These are phyloP conservation scores for Neophaeococcomyces mojaviensis DNA, from an alignment of 2,329 filamentous ascomycete species.

Conservation along the genomic window DNA sequence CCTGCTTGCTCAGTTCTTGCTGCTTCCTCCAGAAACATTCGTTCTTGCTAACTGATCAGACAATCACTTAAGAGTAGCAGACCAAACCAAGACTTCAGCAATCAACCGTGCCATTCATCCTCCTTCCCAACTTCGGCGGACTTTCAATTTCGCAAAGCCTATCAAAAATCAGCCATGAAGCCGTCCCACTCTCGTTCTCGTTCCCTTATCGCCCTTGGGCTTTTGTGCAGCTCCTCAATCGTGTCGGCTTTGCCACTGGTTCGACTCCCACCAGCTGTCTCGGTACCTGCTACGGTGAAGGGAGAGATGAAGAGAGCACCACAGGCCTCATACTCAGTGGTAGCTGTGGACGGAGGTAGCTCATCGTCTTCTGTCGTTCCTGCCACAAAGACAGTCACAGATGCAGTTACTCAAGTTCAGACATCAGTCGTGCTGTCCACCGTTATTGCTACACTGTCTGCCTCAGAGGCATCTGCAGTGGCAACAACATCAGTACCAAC, in stretches of 20 bases:
- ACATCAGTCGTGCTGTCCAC: slow-evolving; percentile 26
- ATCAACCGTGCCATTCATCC: too few species aligned
- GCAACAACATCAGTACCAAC: slow-evolving; percentile 13
- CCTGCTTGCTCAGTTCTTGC: not conserved
- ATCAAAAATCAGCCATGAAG: slow-evolving; percentile 8
- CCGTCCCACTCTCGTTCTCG: not conserved
- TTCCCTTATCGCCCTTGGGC: slow-evolving; percentile 10
- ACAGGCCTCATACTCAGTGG: slow-evolving; percentile 26
- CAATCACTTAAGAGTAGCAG: not conserved
- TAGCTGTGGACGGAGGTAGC: slow-evolving; percentile 28
- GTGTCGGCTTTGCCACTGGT: not conserved
- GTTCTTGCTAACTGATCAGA: not conserved
- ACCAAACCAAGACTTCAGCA: too few species aligned
- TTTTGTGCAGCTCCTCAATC: slow-evolving; percentile 10
- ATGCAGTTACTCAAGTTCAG: slow-evolving; percentile 21
- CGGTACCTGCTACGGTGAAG: slow-evolving; percentile 9
- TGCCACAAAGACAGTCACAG: slow-evolving; percentile 21
- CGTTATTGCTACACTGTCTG: slow-evolving; percentile 17
- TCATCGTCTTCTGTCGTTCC: slow-evolving; percentile 15
- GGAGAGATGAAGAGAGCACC: slow-evolving; percentile 9
- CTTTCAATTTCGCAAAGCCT: not conserved
- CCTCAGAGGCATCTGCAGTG: slow-evolving; percentile 21
- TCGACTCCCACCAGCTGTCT: slow-evolving; percentile 6
- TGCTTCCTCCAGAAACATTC: not conserved
- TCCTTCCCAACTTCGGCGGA: too few species aligned